Evolutionary conservation across 306 rosid genomes (phyloP).

Genomic region (Quercus aquifolioides): DNA sequence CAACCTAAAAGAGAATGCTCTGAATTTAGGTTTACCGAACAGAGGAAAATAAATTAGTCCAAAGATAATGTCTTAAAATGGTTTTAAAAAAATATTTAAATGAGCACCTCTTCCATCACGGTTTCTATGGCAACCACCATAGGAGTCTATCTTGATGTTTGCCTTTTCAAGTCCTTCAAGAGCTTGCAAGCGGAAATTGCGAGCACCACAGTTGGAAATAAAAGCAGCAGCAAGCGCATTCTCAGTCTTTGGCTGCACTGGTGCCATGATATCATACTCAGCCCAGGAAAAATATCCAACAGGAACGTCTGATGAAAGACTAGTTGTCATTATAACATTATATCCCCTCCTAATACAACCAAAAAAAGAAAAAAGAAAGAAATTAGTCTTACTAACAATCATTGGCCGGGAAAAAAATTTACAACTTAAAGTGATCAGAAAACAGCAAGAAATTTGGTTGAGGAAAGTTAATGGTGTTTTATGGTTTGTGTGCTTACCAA

Average conservation of each 20-base stretch:
- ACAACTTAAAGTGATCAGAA: not conserved
- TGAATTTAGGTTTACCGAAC: not conserved
- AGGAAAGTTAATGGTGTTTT: not conserved
- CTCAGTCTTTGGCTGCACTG: constrained; percentile 76
- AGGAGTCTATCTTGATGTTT: constrained; percentile 69
- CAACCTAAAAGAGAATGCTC: constrained; percentile 3
- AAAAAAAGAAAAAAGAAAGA: constrained; percentile 13
- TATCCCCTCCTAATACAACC: constrained; percentile 67
- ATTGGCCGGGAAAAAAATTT: not conserved
- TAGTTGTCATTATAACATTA: constrained; percentile 85
- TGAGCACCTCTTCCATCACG: constrained; percentile 68
- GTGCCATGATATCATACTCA: constrained; percentile 96
- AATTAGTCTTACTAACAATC: constrained; percentile 25
- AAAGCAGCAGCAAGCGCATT: constrained; percentile 91
- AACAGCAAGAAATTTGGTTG: not conserved
- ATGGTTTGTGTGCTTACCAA: not conserved
- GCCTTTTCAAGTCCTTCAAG: constrained; percentile 80
- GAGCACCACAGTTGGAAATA: constrained; percentile 96
- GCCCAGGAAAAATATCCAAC: constrained; percentile 99
- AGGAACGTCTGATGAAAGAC: constrained; percentile 98
- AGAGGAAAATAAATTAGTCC: not conserved
- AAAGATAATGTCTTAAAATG: constrained; percentile 6
- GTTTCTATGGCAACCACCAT: constrained; percentile 91
- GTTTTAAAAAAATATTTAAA: not conserved
- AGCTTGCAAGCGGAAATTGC: constrained; percentile 91